phyloP scores from a whole-genome alignment of 352 stramenopile species.

The Achlya hypogyna region DNA sequence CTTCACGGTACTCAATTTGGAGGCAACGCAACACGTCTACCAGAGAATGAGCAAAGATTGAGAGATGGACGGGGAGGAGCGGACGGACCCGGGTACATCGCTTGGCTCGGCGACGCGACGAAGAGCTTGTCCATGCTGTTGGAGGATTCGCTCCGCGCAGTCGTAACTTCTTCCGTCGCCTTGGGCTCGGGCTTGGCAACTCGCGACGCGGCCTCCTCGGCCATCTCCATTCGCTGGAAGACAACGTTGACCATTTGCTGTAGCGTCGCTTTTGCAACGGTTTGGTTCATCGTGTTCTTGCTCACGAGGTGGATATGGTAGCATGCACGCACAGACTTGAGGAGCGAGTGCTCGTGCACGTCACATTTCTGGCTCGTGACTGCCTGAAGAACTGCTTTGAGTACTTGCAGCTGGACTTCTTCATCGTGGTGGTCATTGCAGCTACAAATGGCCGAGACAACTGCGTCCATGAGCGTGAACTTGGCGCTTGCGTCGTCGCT shows the following conservation, averaged over 20 bases:
- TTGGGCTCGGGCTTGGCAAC: not conserved
- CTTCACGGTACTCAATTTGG: slow-evolving; percentile 2
- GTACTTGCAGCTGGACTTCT: slow-evolving; percentile 88
- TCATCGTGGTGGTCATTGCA: slow-evolving; percentile 88
- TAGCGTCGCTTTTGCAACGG: slow-evolving; percentile 95
- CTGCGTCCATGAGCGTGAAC: slow-evolving; percentile 62
- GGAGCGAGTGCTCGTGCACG: slow-evolving; percentile 87
- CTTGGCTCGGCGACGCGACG: not conserved
- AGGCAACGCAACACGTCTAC: slow-evolving; percentile 6
- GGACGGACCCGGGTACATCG: slow-evolving; percentile 21
- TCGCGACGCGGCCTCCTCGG: slow-evolving; percentile 1
- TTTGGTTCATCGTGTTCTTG: slow-evolving; percentile 90
- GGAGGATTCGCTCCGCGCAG: not conserved
- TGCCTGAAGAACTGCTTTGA: slow-evolving; percentile 85
- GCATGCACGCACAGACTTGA: slow-evolving; percentile 91
- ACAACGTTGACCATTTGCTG: slow-evolving; percentile 96
- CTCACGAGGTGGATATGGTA: slow-evolving; percentile 95
- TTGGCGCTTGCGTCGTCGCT: slow-evolving; percentile 10
- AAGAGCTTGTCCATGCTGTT: not conserved
- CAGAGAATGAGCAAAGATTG: not conserved
- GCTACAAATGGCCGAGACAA: slow-evolving; percentile 83
- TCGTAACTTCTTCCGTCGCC: not conserved
- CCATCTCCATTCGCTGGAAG: slow-evolving; percentile 93
- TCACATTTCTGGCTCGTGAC: slow-evolving; percentile 85
- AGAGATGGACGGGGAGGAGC: not conserved